Base-by-base conservation (phyloP, 495 filamentous ascomycete genomes). In the Aspergillus wentii region DNA sequence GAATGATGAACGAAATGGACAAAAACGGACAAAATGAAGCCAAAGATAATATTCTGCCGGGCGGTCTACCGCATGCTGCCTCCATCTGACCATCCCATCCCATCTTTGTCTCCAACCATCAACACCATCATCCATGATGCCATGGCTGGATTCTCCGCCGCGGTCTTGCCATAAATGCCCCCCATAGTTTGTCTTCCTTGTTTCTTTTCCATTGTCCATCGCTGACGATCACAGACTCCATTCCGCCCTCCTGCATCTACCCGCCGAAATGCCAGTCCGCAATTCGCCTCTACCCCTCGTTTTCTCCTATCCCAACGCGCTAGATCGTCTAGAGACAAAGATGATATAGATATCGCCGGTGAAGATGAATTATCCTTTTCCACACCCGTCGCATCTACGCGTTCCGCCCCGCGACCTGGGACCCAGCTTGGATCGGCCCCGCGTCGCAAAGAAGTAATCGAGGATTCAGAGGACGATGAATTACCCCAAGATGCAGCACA, bases 251-350 rank as follows among this genome's bases (percentile, higher is more conserved):
- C 41, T 10, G 49, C 54, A 29, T 52, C 55, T 21, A 42, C 61
- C 35, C 56, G 54, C 30, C 44, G 48, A 41, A 57, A 29, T 28
- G 44, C 48, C 17, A 54, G 58, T 15, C 48, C 62, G 4, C 64
- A 68, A 26, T 71, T 71, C 38, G 64, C 67, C 0, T 59, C 60
- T 2, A 64, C 64, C 1, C 67, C 64, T 13, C 62, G 64, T 8
- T 71, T 71, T 20, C 35, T 67, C 3, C 40, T 69, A 6, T 68
- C 59, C n/a, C 51, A 49, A 8, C 59, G 49, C 28, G 52, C 36
- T 10, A 51, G 33, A 23, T 36, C 38, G 18, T 17, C 9, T 35
- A 36, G 18, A 7, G 17, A 40, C 13, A 42, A 25, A 15, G 16
- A 22, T 8, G n/a, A 37, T n/a, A n/a, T n/a, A n/a, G n/a, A n/a